Evolutionary conservation across 495 filamentous ascomycete genomes (phyloP), one percentile per base, ranked within the genome.

Genomic region (Trichocladium antarcticum): DNA sequence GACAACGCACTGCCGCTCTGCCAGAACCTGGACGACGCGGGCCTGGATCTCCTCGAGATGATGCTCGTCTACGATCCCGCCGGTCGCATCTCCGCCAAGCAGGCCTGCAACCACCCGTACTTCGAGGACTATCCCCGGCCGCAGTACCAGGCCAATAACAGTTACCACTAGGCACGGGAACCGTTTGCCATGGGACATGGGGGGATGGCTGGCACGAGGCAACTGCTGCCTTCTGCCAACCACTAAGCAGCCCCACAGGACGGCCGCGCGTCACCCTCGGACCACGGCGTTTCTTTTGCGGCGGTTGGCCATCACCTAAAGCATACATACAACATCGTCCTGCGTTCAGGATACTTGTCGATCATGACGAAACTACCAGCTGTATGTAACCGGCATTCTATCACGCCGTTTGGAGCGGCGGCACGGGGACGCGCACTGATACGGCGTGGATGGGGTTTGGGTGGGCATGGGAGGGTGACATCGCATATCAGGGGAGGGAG

Each of bases 11-110:
- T 70, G 37, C 55, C 64, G 17, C 61, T 78, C 9, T 74, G 70
- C 67, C 58, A 61, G 9, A 75, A 75, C 51, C 73, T 77, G 12
- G 73, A 79, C 54, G 87, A 93, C n/a, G 68, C 77, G 19, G 93
- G 92, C 14, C 74, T 88, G 12, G 86, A 96, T 59, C 81, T 99
- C 17, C 74, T 99, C n/a, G 92, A 97, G 57, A 69, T 72, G 60
- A 78, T 98, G 69, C 81, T 99, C 37, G 85, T 95, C 31, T 99
- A 92, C 60, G 93, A 99, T 65, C 92, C 92, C 12, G 87, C 92
- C 21, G 81, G 84, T 28, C 84, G 92, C 47, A 88, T 99, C 44
- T 94, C 87, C 3, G 92, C 92, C 39, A 99, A 99, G 73, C 88
- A 94, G 69, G 86, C 93, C 6, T 87, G 86, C 64, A 74, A 77